Evolutionary conservation across 2,329 filamentous ascomycete species (phyloP).

Genomic region (Nothophoma quercina): DNA sequence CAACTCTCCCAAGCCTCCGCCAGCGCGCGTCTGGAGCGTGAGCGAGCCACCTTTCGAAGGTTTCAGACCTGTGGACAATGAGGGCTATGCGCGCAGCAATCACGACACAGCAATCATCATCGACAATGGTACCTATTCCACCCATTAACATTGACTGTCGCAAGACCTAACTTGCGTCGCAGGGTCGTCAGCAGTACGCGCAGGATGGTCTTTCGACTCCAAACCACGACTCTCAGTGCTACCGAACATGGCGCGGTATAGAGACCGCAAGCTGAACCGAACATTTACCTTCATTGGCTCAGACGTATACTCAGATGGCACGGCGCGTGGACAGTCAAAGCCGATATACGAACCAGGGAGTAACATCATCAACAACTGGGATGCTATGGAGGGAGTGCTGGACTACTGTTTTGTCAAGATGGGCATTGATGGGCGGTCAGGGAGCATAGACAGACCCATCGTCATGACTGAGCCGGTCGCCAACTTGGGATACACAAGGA

Average conservation of each 20-base stretch:
- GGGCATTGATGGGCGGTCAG: slow-evolving; percentile 78
- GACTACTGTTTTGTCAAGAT: slow-evolving; percentile 96
- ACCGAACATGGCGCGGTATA: slow-evolving; percentile 92
- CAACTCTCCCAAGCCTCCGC: slow-evolving; percentile 62
- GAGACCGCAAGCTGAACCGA: slow-evolving; percentile 90
- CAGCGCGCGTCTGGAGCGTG: slow-evolving; percentile 60
- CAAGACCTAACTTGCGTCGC: slow-evolving; percentile 25
- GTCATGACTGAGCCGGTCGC: slow-evolving; percentile 96
- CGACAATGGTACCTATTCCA: slow-evolving; percentile 79
- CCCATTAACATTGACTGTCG: background rate
- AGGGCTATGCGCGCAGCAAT: slow-evolving; percentile 74
- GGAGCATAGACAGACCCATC: slow-evolving; percentile 81
- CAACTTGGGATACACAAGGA: slow-evolving; percentile 86
- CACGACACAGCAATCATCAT: slow-evolving; percentile 83
- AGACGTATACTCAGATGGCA: slow-evolving; percentile 94
- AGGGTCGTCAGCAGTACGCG: slow-evolving; percentile 90
- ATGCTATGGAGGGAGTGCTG: slow-evolving; percentile 92
- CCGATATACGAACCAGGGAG: slow-evolving; percentile 90
- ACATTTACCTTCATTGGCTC: slow-evolving; percentile 91
- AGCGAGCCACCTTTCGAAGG: slow-evolving; percentile 69
- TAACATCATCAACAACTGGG: slow-evolving; percentile 95
- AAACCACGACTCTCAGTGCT: slow-evolving; percentile 81
- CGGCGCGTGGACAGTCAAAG: slow-evolving; percentile 86
- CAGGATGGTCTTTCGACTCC: slow-evolving; percentile 93
- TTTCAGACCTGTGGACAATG: slow-evolving; percentile 64